phyloP scores from a whole-genome alignment of 805 yeast genomes.

The fission yeast (Schizosaccharomyces pombe) region DNA sequence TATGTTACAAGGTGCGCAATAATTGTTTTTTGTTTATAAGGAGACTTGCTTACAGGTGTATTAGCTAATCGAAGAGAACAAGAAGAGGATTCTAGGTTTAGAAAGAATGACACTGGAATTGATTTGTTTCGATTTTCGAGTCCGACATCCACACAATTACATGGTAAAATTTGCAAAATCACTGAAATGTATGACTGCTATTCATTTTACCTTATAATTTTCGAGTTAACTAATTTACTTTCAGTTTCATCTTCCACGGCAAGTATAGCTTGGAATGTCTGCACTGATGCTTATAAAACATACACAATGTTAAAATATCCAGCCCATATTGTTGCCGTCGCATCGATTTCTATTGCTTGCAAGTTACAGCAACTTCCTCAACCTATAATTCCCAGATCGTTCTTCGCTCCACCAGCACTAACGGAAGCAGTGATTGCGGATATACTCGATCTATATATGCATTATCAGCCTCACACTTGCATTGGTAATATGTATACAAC shows the following conservation, averaged over 20 bases:
- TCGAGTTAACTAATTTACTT: no score
- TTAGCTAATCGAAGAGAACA: constrained; percentile 9
- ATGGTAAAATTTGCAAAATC: constrained; percentile 36
- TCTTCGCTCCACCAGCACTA: neutral
- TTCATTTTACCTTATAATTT: constrained; percentile 19
- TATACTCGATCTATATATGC: constrained; percentile 9
- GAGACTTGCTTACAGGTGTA: neutral
- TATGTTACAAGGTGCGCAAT: neutral
- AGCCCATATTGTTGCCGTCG: constrained; percentile 45
- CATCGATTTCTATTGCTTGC: constrained; percentile 32
- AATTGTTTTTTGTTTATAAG: no score
- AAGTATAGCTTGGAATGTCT: constrained; percentile 38
- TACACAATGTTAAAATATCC: constrained; percentile 42
- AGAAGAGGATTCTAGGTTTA: constrained; percentile 30
- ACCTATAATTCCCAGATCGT: neutral
- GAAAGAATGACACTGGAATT: constrained; percentile 52
- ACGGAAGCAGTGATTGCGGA: constrained; percentile 8
- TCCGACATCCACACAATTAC: constrained; percentile 38
- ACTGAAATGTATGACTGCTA: constrained; percentile 5
- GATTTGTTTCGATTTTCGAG: constrained; percentile 52
- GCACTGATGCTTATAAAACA: constrained; percentile 43
- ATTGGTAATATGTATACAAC: constrained; percentile 5
- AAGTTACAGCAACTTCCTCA: constrained; percentile 18
- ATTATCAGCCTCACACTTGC: constrained; percentile 9
- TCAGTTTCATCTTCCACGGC: constrained; percentile 15